Conservation (phyloP, 129 eudicot genomes). For the Ambrosia artemisiifolia region DNA sequence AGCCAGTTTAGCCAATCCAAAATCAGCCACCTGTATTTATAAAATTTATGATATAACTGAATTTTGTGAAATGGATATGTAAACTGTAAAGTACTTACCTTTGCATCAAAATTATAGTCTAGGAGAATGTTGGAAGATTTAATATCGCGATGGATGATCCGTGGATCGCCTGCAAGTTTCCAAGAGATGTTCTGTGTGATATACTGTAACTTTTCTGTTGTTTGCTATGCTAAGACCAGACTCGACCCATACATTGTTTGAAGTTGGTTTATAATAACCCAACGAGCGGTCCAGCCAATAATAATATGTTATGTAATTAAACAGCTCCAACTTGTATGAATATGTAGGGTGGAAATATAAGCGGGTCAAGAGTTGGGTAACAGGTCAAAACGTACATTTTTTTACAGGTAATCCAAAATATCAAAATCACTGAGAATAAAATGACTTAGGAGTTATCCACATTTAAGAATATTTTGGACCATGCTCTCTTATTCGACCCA, state of each 20-base stretch:
- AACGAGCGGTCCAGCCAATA: background rate
- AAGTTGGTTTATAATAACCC: background rate
- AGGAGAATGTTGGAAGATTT: constrained; percentile 83
- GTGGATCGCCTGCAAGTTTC: constrained; percentile 61
- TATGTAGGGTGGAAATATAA: background rate
- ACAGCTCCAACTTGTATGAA: background rate
- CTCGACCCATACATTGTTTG: background rate
- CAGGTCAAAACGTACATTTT: background rate
- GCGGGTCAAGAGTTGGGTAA: background rate
- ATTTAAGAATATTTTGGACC: background rate
- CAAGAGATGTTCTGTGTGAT: background rate
- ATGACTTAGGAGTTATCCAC: too few relatives aligned
- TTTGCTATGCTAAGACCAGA: background rate
- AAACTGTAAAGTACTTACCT: constrained; percentile 37
- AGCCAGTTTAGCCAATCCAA: constrained; percentile 83
- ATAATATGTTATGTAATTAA: background rate
- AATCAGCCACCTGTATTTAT: constrained; percentile 79
- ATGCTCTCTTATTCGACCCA: background rate
- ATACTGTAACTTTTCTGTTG: background rate
- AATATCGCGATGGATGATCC: constrained; percentile 88
- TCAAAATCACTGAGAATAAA: too few relatives aligned
- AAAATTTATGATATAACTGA: background rate
- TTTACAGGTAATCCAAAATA: background rate
- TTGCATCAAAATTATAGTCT: constrained; percentile 76
- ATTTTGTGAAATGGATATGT: background rate